A percentile compares a stretch with the other conserved stretches of the same genome.
phyloP scores from a whole-genome alignment of 1,284 basidiomycete genomes.

The Microbotryomycetes sp. region DNA sequence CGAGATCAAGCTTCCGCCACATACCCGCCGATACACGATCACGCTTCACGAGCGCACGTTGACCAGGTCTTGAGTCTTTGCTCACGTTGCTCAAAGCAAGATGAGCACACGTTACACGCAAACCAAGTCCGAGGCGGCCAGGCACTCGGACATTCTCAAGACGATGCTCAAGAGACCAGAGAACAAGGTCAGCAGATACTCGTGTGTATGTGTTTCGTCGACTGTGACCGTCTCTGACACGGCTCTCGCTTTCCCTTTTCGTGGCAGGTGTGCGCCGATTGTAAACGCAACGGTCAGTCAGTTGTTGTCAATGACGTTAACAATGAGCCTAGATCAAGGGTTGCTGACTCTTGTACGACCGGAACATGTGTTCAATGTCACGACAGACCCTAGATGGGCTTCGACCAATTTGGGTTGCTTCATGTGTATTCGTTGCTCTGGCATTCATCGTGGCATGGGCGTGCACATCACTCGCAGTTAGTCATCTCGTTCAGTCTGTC shows the following conservation, averaged over 20 bases:
- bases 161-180: constrained; percentile 81
- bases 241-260: too few relatives aligned
- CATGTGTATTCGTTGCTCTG: constrained; percentile 90
- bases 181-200: constrained; percentile 68
- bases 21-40: too few relatives aligned
- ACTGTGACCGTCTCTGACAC: constrained; percentile 1
- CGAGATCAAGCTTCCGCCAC: too few relatives aligned
- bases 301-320: constrained; percentile 6
- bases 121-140: constrained; percentile 26
- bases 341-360: neutral
- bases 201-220: neutral
- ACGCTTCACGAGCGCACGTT: too few relatives aligned
- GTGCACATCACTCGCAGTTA: constrained; percentile 81
- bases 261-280: constrained; percentile 56
- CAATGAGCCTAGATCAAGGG: constrained; percentile 7
- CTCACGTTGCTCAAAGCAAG: too few relatives aligned
- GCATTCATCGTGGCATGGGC: constrained; percentile 95
- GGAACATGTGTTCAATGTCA: neutral
- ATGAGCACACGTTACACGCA: constrained; percentile 34
- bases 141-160: constrained; percentile 58
- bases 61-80: too few relatives aligned
- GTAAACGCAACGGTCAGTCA: constrained; percentile 75
- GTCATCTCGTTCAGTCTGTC: constrained; percentile 7
- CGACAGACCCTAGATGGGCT: constrained; percentile 88
- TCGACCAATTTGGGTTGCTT: constrained; percentile 83